Evolutionary conservation across 2,329 filamentous ascomycete genomes (phyloP).

Genomic region (Tolypocladium pustulatum): DNA sequence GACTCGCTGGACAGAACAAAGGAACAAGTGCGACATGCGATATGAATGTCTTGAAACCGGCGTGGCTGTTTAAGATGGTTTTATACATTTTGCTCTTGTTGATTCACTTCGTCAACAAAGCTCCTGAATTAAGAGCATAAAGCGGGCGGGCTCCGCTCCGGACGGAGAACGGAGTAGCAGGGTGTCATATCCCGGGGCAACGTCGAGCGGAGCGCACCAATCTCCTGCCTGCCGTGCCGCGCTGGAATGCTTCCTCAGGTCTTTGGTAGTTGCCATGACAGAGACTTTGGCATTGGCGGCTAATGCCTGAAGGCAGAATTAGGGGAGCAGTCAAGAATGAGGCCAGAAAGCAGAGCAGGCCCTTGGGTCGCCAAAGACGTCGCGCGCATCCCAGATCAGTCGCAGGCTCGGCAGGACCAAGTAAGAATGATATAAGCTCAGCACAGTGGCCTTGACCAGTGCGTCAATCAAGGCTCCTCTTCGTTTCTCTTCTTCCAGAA

Average conservation of each 20-base stretch:
- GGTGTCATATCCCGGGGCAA: constrained; percentile 1
- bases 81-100: background rate
- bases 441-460: no score
- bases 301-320: no score
- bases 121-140: background rate
- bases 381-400: no score
- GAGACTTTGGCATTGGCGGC: no score
- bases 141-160: background rate
- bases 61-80: background rate
- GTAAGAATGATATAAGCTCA: no score
- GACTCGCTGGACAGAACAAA: background rate
- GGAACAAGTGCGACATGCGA: background rate
- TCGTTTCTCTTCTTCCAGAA: background rate
- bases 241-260: background rate
- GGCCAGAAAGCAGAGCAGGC: no score
- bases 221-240: background rate
- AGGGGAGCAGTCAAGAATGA: no score
- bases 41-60: background rate
- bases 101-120: background rate
- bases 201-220: background rate
- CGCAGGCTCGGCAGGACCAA: no score
- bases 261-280: background rate
- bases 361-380: no score
- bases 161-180: background rate
- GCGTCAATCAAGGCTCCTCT: background rate